Base-by-base conservation (phyloP, 2,329 filamentous ascomycete species). In the Hymenoscyphus infarciens region DNA sequence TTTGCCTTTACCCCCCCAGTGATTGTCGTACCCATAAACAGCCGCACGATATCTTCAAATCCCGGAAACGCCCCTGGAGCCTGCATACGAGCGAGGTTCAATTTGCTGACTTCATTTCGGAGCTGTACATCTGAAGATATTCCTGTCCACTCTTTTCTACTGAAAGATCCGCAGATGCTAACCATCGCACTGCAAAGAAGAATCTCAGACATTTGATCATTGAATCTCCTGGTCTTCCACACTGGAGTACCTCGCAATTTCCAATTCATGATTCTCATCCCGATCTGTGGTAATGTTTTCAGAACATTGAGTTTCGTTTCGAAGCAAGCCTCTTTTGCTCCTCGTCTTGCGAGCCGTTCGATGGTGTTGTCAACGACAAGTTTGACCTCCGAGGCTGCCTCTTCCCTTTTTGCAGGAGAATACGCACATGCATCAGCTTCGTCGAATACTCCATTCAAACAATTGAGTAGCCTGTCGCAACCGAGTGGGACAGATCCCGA, bases 281-380 rank as follows among this genome's bases (percentile, higher is more conserved):
- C 65, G 54, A 63, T 65, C 19, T 61, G 39, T n/a, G 29, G 27
- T 15, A 65, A n/a, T 15, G 45, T 45, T 52, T 56, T 64, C 11
- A 67, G 57, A 16, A 59, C 55, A 60, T 59, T 64, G n/a, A 62
- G 4, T 31, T 64, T 64, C 10, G 57, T 62, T 39, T 63, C 63
- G 19, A 63, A 29, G 29, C 59, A 55, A 4, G 57, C 54, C 15
- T 45, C 42, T 29, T 52, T n/a, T 16, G 45, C 19, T 11, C 49
- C 61, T 11, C 62, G 60, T 19, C 19, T 62, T 27, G 58, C 56
- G 13, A 64, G 42, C 25, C 39, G 45, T 5, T 35, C 6, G 6
- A 63, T 61, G 15, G 25, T 64, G 7, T 52, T 49, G 29, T 61
- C 59, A 29, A 65, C 55, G 5, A 55, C 22, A 6, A 10, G 22